A percentile compares a stretch with the other conserved stretches of the same genome.
Conservation (phyloP, 441 rosid species). For the Pelargonium hybrid region DNA sequence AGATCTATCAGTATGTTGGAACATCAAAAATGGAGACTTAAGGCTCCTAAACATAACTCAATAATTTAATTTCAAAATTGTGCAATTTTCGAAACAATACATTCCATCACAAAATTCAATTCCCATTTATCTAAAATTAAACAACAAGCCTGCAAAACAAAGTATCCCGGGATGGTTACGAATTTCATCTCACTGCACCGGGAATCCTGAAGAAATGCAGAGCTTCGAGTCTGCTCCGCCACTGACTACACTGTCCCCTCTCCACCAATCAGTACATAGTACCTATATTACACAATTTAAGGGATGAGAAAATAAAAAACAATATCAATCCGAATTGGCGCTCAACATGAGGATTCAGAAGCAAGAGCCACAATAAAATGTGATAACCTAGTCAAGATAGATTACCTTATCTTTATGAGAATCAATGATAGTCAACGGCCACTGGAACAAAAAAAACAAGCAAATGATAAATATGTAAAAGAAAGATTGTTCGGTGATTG, state of each 20-base stretch:
- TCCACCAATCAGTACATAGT: slow-evolving; percentile 95
- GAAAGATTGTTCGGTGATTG: slow-evolving; percentile 10
- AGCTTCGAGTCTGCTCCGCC: slow-evolving; percentile 87
- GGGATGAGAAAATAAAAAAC: not conserved
- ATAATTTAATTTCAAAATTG: not conserved
- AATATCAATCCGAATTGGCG: not conserved
- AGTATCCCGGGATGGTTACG: not conserved
- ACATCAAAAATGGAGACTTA: not conserved
- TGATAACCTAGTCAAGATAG: not conserved
- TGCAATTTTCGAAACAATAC: not conserved
- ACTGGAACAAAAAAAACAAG: slow-evolving; percentile 41
- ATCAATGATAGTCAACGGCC: slow-evolving; percentile 75
- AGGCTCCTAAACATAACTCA: not conserved
- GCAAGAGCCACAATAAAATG: slow-evolving; percentile 1
- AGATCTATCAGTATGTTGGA: not conserved
- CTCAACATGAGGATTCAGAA: not conserved
- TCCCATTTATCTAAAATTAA: too few species aligned
- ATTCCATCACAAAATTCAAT: not conserved
- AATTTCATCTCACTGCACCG: slow-evolving; percentile 42
- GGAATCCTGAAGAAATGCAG: slow-evolving; percentile 52
- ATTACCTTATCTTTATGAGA: slow-evolving; percentile 80
- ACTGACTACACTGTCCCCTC: slow-evolving; percentile 56
- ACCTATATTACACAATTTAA: slow-evolving; percentile 37
- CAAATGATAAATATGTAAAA: not conserved
- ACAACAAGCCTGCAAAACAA: not conserved